Evolutionary conservation across 306 rosid genomes (phyloP), one percentile per base, ranked within the genome.

Genomic region (Cicer arietinum): DNA sequence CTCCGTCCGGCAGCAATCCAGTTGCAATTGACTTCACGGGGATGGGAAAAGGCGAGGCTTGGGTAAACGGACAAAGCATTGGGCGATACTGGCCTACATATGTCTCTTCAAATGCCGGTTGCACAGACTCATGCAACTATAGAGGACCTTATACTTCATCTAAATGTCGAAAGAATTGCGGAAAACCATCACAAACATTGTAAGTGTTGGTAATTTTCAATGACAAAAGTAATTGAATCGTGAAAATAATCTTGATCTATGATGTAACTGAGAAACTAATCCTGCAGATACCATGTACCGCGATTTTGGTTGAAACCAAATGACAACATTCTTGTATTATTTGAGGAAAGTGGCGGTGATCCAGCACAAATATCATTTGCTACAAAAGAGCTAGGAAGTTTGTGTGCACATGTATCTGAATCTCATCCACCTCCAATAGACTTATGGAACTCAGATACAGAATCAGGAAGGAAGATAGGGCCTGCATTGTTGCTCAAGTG

Each of bases 31-130:
- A 95, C 89, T 92, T 95, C 84, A 84, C 89, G 1, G 99, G 98
- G 14, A 74, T 89, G 95, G 96, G 99, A 53, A 95, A 95, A 74
- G 99, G 99, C 3, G 99, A 92, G 87, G 98, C 97, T 48, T 95
- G 99, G 99, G 94, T 95, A 73, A 95, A 95, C 52, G 99, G 98
- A 71, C 92, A 95, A 77, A 92, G 99, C 86, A 95, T 95, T 22
- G 99, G 98, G 6, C 89, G 99, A 51, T 95, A 85, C 75, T 95
- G 98, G 99, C 99, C 99, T 5, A 80, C 88, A 1, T 79, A 72
- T 79, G 74, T 56, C 22, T 46, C 99, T 77, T 65, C 92, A 35
- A 84, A 52, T 12, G 37, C 63, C 11, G 88, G 90, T 65, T 95
- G 99, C 81, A 75, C 83, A 7, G 84, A 79, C 14, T 69, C 78